phyloP scores from a whole-genome alignment of 371 early-diverging fungal species.

The Mortierella polycephala region DNA sequence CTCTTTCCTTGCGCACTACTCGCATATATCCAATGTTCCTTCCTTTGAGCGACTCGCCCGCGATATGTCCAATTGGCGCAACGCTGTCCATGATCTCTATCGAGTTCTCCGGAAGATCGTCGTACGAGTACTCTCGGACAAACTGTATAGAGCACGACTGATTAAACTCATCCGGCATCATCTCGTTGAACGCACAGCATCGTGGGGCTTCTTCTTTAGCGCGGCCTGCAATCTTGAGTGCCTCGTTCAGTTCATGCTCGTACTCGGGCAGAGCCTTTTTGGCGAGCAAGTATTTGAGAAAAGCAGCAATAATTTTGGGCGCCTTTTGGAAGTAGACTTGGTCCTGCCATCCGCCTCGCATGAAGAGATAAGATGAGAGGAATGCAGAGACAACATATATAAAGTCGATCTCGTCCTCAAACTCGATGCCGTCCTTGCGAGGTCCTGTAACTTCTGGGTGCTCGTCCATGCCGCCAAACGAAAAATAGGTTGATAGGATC shows the following conservation, averaged over 20 bases:
- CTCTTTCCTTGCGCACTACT: background rate
- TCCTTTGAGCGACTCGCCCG: background rate
- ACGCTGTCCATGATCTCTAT: conserved; percentile 13
- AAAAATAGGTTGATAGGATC: conserved; percentile 36
- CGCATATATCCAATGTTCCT: conserved; percentile 3
- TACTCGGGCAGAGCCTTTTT: conserved; percentile 40
- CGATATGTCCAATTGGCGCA: background rate
- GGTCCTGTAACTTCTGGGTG: background rate
- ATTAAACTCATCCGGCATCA: conserved; percentile 31
- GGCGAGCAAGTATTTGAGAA: conserved; percentile 28
- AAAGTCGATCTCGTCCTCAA: conserved; percentile 25
- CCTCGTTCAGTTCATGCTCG: conserved; percentile 5
- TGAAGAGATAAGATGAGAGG: conserved; percentile 28
- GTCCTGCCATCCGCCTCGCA: conserved; percentile 24
- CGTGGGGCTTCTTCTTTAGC: conserved; percentile 22
- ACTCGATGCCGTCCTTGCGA: background rate
- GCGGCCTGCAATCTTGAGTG: conserved; percentile 17
- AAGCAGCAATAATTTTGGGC: conserved; percentile 26
- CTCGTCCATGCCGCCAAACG: conserved; percentile 33
- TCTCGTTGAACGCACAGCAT: conserved; percentile 25
- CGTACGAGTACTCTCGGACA: conserved; percentile 3
- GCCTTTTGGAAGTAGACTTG: conserved; percentile 19
- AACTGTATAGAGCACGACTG: conserved; percentile 12
- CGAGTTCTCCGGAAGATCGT: conserved; percentile 16
- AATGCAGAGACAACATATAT: conserved; percentile 28